Evolutionary conservation across 2,329 filamentous ascomycete genomes (phyloP).

Genomic region (Paradendryphiella salina): DNA sequence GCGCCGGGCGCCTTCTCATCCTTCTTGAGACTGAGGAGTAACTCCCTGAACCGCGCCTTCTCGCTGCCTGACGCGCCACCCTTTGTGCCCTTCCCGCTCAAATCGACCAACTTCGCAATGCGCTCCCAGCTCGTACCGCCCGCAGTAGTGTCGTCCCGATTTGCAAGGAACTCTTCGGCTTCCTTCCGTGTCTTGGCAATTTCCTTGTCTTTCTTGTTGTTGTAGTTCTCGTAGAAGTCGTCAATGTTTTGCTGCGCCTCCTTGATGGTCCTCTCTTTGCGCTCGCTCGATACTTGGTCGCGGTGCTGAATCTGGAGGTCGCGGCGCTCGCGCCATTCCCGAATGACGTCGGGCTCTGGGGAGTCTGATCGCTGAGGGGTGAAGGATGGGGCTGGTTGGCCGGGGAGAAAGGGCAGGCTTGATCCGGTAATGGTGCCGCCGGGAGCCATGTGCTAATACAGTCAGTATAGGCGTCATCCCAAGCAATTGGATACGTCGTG

Average conservation of each 20-base stretch:
- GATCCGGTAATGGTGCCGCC: constrained; percentile 79
- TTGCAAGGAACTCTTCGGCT: constrained; percentile 87
- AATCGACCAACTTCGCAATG: constrained; percentile 94
- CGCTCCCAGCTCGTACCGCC: constrained; percentile 98
- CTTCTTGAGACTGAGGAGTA: constrained; percentile 84
- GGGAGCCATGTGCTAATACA: constrained; percentile 66
- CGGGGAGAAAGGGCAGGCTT: constrained; percentile 58
- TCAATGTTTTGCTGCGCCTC: constrained; percentile 94
- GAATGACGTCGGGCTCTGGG: constrained; percentile 84
- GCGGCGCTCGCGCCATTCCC: constrained; percentile 87
- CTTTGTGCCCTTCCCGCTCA: constrained; percentile 88
- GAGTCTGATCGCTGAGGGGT: constrained; percentile 65
- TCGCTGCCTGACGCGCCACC: constrained; percentile 87
- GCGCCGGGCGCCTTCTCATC: constrained; percentile 80
- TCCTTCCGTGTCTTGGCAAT: constrained; percentile 87
- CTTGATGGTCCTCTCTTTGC: constrained; percentile 82
- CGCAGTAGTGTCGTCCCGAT: constrained; percentile 86
- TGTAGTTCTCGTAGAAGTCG: constrained; percentile 99
- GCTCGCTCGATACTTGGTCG: constrained; percentile 77
- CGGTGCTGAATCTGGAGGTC: constrained; percentile 82
- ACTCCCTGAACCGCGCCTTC: constrained; percentile 93
- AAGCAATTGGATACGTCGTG: neutral
- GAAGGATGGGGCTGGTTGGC: constrained; percentile 41
- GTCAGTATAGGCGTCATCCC: constrained; percentile 18
- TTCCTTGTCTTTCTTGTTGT: constrained; percentile 94